Conservation (phyloP, 2,329 filamentous ascomycete species). For the Basipetospora chlamydospora region DNA sequence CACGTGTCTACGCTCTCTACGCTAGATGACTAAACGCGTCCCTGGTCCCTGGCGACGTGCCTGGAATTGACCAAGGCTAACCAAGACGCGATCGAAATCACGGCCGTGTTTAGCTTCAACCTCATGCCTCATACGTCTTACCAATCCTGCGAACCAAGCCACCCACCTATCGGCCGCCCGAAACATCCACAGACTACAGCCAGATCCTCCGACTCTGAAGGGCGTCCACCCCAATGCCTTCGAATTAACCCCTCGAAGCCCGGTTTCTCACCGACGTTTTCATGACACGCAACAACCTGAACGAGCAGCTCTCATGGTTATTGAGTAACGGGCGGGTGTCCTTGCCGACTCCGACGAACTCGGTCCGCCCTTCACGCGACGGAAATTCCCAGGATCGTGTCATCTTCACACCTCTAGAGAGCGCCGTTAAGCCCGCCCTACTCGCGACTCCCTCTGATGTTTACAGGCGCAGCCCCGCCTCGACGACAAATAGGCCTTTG, state of each 20-base stretch:
- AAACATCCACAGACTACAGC: background rate
- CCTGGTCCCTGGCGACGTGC: too few species aligned
- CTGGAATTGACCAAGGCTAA: too few species aligned
- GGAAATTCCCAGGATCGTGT: too few species aligned
- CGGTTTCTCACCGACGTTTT: slow-evolving; percentile 3
- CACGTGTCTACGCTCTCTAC: background rate
- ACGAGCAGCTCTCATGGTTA: slow-evolving; percentile 5
- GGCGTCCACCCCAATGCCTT: slow-evolving; percentile 4
- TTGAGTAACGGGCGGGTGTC: slow-evolving; percentile 3
- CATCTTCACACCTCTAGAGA: background rate
- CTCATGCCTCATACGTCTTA: too few species aligned
- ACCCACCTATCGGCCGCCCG: too few species aligned
- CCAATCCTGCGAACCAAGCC: too few species aligned
- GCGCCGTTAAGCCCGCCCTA: background rate
- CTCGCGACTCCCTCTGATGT: background rate
- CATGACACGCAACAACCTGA: slow-evolving; percentile 7
- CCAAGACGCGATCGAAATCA: too few species aligned
- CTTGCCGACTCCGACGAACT: background rate
- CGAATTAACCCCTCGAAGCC: background rate
- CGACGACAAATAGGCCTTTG: too few species aligned
- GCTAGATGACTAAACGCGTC: slow-evolving; percentile 2
- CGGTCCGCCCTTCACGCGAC: background rate
- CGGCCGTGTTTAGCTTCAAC: too few species aligned
- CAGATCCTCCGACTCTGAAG: background rate
- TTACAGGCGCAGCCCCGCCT: background rate